Evolutionary conservation across 805 yeast genomes (phyloP), one percentile per base, ranked within the genome.

Genomic region (Candida pseudoglaebosa): DNA sequence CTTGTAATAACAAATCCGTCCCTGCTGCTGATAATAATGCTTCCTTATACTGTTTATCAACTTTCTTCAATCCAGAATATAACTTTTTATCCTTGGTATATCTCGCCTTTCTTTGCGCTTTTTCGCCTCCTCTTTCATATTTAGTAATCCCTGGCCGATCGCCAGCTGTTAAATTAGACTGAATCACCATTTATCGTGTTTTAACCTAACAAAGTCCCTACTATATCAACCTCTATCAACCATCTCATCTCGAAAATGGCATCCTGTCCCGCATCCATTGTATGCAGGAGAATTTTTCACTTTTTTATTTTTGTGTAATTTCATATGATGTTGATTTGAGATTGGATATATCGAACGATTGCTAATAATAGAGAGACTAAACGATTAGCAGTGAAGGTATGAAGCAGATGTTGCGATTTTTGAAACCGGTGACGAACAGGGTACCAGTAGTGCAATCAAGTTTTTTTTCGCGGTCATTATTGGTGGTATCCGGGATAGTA

Each of bases 21-120:
- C 83, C 80, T 8, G 90, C 88, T 2, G 96, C 96, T 7, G 88
- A 75, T 47, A 73, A 70, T n/a, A 85, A 77, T 1, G 96, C 95
- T 43, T 82, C 84, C 46, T 78, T 75, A 60, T 84, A 85, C 50
- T 82, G 82, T 29, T 72, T 70, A 56, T 91, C 95, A 26, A 80
- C 62, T 49, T 79, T 71, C 48, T 78, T 78, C 52, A 91, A 56
- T 16, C 80, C 80, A 16, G 85, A 79, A 52, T 77, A 76, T 39
- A 84, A 63, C 53, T 77, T 77, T 52, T 71, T 75, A 55, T 82
- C 85, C 49, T 73, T 80, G 29, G 76, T 61, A 44, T 54, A 57
- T 41, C 61, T 65, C 21, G 56, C 48, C 36, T 50, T 56, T 17
- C 38, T 46, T 17, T 50, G 48, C 35, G 34, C 38, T 19, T 35